Evolutionary conservation across 768 basidiomycete genomes (phyloP).

Genomic region (Psilocybe cubensis): DNA sequence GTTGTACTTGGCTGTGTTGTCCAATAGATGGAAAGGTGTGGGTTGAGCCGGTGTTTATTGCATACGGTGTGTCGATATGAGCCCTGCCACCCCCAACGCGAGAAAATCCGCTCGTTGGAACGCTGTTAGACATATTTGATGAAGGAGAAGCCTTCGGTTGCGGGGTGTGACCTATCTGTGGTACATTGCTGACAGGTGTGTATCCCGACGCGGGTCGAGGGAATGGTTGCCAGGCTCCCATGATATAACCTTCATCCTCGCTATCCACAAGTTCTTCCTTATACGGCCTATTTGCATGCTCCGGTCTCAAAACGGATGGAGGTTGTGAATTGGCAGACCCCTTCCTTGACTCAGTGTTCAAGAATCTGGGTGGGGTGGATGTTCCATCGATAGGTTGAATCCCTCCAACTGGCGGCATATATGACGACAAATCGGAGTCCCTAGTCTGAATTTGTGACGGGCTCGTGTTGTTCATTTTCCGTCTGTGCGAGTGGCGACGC

Average conservation of each 20-base stretch:
- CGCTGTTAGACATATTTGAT: slow-evolving; percentile 10
- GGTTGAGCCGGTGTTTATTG: slow-evolving; percentile 60
- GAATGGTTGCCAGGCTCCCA: slow-evolving; percentile 92
- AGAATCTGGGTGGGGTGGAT: slow-evolving; percentile 37
- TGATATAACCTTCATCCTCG: slow-evolving; percentile 87
- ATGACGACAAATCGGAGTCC: slow-evolving; percentile 54
- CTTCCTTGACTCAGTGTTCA: slow-evolving; percentile 43
- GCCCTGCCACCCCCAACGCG: slow-evolving; percentile 88
- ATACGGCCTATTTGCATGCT: slow-evolving; percentile 77
- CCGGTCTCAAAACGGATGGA: slow-evolving; percentile 76
- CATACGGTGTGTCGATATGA: slow-evolving; percentile 85
- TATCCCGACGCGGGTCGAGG: slow-evolving; percentile 50
- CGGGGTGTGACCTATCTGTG: not conserved
- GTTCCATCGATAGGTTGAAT: slow-evolving; percentile 28
- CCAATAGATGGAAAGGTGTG: slow-evolving; percentile 71
- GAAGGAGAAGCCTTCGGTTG: slow-evolving; percentile 20
- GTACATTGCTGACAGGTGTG: slow-evolving; percentile 43
- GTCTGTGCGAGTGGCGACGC: slow-evolving; percentile 27
- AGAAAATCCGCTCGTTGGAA: slow-evolving; percentile 62
- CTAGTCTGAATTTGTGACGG: slow-evolving; percentile 23
- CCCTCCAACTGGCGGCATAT: slow-evolving; percentile 45
- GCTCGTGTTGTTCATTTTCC: slow-evolving; percentile 8
- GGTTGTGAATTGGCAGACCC: slow-evolving; percentile 59
- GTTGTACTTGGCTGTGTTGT: slow-evolving; percentile 35
- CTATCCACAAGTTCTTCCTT: slow-evolving; percentile 60